phyloP scores from a whole-genome alignment of 2,329 filamentous ascomycete genomes.

The Davidsoniella virescens region DNA sequence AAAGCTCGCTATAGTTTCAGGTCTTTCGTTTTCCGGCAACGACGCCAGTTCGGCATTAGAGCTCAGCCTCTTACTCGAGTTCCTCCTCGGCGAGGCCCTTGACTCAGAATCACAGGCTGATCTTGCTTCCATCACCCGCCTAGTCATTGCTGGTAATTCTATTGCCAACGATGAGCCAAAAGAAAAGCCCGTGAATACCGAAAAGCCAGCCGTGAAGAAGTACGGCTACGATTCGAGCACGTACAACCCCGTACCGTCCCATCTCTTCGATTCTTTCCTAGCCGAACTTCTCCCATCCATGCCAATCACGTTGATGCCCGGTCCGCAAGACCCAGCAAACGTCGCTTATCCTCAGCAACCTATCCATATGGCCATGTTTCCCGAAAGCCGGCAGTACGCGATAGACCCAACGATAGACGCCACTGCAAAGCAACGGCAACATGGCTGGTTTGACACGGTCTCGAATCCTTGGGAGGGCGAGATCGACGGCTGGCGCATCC shows the following conservation, averaged over 20 bases:
- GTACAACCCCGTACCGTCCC: constrained; percentile 76
- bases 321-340: constrained; percentile 72
- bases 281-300: constrained; percentile 67
- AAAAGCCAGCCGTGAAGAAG: constrained; percentile 44
- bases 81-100: constrained; percentile 66
- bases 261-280: constrained; percentile 71
- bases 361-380: constrained; percentile 85
- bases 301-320: constrained; percentile 77
- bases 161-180: constrained; percentile 40
- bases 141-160: constrained; percentile 87
- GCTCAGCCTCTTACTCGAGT: constrained; percentile 68
- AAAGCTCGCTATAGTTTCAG: constrained; percentile 59
- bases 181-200: constrained; percentile 23
- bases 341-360: constrained; percentile 82
- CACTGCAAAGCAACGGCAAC: constrained; percentile 21
- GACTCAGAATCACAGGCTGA: constrained; percentile 41
- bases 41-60: constrained; percentile 56
- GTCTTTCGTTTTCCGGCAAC: constrained; percentile 64
- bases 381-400: constrained; percentile 53
- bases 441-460: constrained; percentile 70
- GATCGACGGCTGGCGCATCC: constrained; percentile 73
- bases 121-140: constrained; percentile 55
- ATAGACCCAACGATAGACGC: constrained; percentile 22
- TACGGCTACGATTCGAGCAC: constrained; percentile 85
- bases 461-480: constrained; percentile 92